Conservation (phyloP, 1,139 yeast species). For the Hyphopichia burtonii region DNA sequence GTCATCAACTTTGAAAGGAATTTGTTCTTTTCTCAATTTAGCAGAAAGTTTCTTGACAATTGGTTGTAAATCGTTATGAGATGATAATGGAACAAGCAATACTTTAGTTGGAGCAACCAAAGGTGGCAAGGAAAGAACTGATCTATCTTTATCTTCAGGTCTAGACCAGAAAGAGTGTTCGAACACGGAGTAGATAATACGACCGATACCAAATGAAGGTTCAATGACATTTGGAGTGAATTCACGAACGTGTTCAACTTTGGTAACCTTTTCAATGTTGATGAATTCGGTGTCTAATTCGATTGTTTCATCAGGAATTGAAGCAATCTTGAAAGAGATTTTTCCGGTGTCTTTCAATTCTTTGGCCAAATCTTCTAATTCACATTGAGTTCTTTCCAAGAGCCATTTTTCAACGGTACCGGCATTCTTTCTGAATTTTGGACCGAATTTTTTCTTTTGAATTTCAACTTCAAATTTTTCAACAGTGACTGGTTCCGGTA, state of each 20-base stretch:
- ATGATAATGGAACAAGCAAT: slow-evolving; percentile 88
- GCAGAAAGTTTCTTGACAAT: slow-evolving; percentile 68
- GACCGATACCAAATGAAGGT: slow-evolving; percentile 99
- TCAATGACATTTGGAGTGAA: slow-evolving; percentile 97
- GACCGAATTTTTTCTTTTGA: slow-evolving; percentile 95
- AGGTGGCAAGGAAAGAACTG: slow-evolving; percentile 91
- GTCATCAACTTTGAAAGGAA: slow-evolving; percentile 96
- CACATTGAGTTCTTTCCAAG: slow-evolving; percentile 74
- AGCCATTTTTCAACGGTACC: slow-evolving; percentile 86
- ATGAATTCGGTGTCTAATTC: slow-evolving; percentile 75
- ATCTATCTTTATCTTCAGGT: slow-evolving; percentile 88
- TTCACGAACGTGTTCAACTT: slow-evolving; percentile 90
- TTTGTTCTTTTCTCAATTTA: slow-evolving; percentile 72
- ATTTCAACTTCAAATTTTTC: slow-evolving; percentile 82
- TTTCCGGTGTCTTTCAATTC: slow-evolving; percentile 66
- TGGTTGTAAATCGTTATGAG: slow-evolving; percentile 78
- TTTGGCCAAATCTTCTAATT: slow-evolving; percentile 71
- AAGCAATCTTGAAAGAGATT: slow-evolving; percentile 62
- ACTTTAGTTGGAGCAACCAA: slow-evolving; percentile 98
- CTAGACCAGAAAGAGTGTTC: slow-evolving; percentile 97
- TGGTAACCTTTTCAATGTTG: slow-evolving; percentile 72
- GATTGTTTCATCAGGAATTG: slow-evolving; percentile 53
- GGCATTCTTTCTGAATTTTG: slow-evolving; percentile 95
- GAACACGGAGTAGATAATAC: slow-evolving; percentile 87
- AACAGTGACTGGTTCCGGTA: slow-evolving; percentile 79